Evolutionary conservation across 768 basidiomycete genomes (phyloP).

Genomic region (Tylopilus cervinicoccineus): DNA sequence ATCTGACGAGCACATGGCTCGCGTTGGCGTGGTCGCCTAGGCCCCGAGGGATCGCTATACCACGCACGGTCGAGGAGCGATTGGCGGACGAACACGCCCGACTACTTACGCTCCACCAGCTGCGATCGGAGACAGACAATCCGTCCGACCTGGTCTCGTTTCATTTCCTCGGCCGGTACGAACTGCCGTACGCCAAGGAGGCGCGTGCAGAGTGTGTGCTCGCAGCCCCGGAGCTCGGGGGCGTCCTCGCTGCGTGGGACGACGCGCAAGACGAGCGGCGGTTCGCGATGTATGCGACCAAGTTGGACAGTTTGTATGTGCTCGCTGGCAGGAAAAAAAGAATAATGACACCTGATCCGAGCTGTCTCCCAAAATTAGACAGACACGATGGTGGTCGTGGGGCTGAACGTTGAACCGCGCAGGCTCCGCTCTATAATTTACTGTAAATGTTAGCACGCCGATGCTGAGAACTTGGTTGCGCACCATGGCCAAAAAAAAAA

Average conservation of each 20-base stretch:
- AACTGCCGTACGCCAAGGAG: constrained; percentile 22
- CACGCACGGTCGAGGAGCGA: constrained; percentile 30
- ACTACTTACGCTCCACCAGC: constrained; percentile 23
- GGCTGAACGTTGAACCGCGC: too few relatives aligned
- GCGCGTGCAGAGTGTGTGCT: constrained; percentile 12
- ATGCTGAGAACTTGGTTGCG: too few relatives aligned
- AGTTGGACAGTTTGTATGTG: constrained; percentile 25
- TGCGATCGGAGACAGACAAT: constrained; percentile 19
- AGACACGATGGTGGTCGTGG: too few relatives aligned
- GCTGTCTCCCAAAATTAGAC: too few relatives aligned
- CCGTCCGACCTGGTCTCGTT: constrained; percentile 26
- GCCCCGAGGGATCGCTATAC: constrained; percentile 28
- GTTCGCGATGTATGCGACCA: constrained; percentile 25
- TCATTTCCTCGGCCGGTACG: constrained; percentile 20
- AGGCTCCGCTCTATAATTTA: too few relatives aligned
- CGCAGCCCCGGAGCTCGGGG: constrained; percentile 14
- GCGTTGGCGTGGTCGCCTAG: constrained; percentile 36
- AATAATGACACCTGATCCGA: too few relatives aligned
- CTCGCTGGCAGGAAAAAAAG: constrained; percentile 6
- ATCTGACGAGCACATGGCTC: constrained; percentile 49
- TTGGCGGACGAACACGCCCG: constrained; percentile 38
- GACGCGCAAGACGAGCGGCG: constrained; percentile 24
- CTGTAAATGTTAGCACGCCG: too few relatives aligned
- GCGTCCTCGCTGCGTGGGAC: constrained; percentile 24
- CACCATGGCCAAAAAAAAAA: too few relatives aligned